Evolutionary conservation across 805 yeast genomes (phyloP), one percentile per base, ranked within the genome.

Genomic region (Candida coquimbonensis): DNA sequence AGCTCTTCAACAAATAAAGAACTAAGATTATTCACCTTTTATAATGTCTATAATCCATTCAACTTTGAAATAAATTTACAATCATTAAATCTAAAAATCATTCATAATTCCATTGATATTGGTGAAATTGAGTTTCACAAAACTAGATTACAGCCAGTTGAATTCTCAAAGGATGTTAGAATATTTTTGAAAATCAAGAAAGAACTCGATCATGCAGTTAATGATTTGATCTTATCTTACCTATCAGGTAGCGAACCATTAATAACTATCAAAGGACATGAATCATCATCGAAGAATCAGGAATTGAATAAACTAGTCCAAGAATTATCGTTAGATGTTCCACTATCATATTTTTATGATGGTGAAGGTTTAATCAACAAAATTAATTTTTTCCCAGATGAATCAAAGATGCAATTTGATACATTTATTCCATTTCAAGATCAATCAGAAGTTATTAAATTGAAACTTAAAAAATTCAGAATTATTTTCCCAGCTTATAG

Each of bases 31-130:
- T 38, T 61, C 37, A 55, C 65, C 29, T 68, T 62, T 36, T 31
- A 66, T 6, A 61, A 58, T 16, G 32, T 72, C 3, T 33, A 44
- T 12, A 73, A 71, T 49, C 72, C 74, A 1, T 51, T 66, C 21
- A 51, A 51, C 17, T 41, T 54, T 9, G 55, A 63, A 1, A 36
- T 64, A 14, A 59, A 54, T 3, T 32, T 64, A 5, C 56, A 63
- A 6, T 48, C 39, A 13, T 11, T 67, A 19, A 53, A 53, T 7
- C 50, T 72, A 19, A 54, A 59, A 7, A 41, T 72, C 7, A 51
- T 44, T 2, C 62, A 57, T 49, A 68, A 71, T 44, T 62, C 60
- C 1, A 61, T 73, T 0, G 42, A 27, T 1, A 51, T 75, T 34
- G 78, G 73, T 0, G 43, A 46, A 7, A 37, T 68, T 7, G 57